Percentiles rank a stretch among this genome's conserved stretches.
These are phyloP conservation scores for Gamsiella multidivaricata DNA, from an alignment of 192 early-diverging fungal species.

Conservation along the genomic window DNA sequence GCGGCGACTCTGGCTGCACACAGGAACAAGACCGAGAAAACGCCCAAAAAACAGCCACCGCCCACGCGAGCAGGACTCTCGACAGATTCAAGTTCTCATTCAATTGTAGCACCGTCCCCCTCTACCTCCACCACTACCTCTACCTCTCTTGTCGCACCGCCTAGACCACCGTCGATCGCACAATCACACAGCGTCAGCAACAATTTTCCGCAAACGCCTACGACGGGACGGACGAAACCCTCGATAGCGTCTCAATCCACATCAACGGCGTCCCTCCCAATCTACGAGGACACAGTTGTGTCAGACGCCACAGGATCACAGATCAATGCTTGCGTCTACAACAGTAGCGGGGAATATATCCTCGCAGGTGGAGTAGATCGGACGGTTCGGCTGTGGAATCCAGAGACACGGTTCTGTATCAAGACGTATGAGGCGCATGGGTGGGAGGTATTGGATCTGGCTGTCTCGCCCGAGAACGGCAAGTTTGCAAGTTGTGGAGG, in stretches of 20 bases:
- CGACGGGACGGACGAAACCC: neutral
- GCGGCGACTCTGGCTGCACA: conserved; percentile 48
- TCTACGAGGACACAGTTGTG: conserved; percentile 33
- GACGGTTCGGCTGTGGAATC: conserved; percentile 75
- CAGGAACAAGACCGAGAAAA: conserved; percentile 15
- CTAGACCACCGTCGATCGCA: neutral
- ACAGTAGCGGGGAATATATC: conserved; percentile 81
- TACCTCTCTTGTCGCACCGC: neutral
- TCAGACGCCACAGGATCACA: conserved; percentile 43
- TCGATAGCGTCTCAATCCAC: neutral
- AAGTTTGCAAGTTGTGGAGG: conserved; percentile 83
- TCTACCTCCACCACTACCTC: neutral
- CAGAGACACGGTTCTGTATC: conserved; percentile 72
- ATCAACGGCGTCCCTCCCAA: conserved; percentile 15
- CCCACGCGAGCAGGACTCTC: neutral
- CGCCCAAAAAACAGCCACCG: conserved; percentile 1
- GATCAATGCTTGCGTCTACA: conserved; percentile 64
- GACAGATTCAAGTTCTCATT: too few relatives aligned
- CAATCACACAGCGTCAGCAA: neutral
- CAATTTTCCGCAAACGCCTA: too few relatives aligned
- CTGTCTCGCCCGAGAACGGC: conserved; percentile 75
- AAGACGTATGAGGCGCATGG: conserved; percentile 89
- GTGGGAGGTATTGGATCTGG: conserved; percentile 79
- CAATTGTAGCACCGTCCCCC: neutral
- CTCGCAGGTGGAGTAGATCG: conserved; percentile 86